These are phyloP conservation scores for Vitis cinerea DNA, from an alignment of 164 flowering plant species.

Conservation along the genomic window DNA sequence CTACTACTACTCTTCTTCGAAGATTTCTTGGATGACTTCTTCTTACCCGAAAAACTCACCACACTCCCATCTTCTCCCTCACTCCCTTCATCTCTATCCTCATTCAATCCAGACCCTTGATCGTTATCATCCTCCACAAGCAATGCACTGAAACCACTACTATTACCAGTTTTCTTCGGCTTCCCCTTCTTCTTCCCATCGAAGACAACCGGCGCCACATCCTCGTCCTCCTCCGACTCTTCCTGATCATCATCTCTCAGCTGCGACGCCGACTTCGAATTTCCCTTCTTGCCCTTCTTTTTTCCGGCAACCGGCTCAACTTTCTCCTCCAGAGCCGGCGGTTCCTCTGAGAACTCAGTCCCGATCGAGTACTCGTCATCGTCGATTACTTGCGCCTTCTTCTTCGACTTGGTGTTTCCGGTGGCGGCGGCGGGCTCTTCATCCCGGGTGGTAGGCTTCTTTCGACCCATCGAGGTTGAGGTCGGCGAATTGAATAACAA, in stretches of 20 bases:
- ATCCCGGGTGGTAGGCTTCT: conserved; percentile 55
- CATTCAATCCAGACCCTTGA: conserved; percentile 14
- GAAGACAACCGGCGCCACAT: conserved; percentile 21
- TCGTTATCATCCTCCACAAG: conserved; percentile 39
- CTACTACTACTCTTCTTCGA: conserved; percentile 29
- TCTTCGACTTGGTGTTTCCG: conserved; percentile 54
- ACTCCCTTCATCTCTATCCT: conserved; percentile 20
- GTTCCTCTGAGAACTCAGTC: conserved; percentile 52
- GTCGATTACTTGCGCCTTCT: conserved; percentile 53
- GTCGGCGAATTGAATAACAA: too few species aligned
- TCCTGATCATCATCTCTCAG: conserved; percentile 31
- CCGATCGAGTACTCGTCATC: conserved; percentile 84
- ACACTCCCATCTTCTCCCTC: conserved; percentile 37
- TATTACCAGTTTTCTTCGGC: conserved; percentile 38
- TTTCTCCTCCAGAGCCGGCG: conserved; percentile 34
- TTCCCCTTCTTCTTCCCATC: conserved; percentile 55
- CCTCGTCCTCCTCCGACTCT: conserved; percentile 29
- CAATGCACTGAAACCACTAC: conserved; percentile 22
- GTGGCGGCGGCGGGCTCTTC: conserved; percentile 33
- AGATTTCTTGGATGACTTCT: conserved; percentile 42
- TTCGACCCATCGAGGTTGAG: conserved; percentile 51
- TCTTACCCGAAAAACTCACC: conserved; percentile 43
- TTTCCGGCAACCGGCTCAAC: conserved; percentile 34
- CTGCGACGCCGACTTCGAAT: conserved; percentile 16
- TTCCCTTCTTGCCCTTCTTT: conserved; percentile 61